Conservation (phyloP, 2,329 filamentous ascomycete species). For the Colletotrichum eremochloae region DNA sequence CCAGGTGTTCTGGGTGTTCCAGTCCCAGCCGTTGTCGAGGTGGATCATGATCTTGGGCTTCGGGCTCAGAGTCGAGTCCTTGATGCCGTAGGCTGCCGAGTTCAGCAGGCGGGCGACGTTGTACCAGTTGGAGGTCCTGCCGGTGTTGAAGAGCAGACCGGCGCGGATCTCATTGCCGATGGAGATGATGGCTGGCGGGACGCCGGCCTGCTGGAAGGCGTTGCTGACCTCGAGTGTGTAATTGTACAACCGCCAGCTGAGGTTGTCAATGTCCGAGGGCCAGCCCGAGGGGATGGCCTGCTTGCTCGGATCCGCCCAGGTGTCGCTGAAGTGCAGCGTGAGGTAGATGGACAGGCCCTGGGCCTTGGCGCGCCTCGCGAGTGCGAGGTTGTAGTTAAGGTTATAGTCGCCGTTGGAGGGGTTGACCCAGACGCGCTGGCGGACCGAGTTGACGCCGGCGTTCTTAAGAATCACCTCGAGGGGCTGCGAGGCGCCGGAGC, state of each 20-base stretch:
- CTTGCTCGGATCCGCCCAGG: conserved; percentile 77
- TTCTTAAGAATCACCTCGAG: conserved; percentile 74
- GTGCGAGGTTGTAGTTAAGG: conserved; percentile 76
- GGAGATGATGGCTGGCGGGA: conserved; percentile 73
- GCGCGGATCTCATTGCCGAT: conserved; percentile 81
- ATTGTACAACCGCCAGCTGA: conserved; percentile 75
- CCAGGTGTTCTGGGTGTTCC: conserved; percentile 74
- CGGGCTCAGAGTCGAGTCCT: conserved; percentile 68
- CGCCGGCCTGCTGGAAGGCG: conserved; percentile 66
- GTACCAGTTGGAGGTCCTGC: conserved; percentile 64
- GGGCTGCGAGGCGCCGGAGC: conserved; percentile 63
- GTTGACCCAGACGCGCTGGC: conserved; percentile 80
- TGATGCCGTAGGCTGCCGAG: conserved; percentile 74
- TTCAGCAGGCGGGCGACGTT: conserved; percentile 76
- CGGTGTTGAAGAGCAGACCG: conserved; percentile 76
- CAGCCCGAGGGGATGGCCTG: conserved; percentile 75
- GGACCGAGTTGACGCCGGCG: conserved; percentile 76
- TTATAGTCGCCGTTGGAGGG: conserved; percentile 74
- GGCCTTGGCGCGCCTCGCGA: conserved; percentile 75
- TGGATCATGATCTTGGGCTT: conserved; percentile 81
- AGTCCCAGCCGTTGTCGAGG: conserved; percentile 82
- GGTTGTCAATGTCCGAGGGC: conserved; percentile 69
- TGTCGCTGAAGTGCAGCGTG: conserved; percentile 77
- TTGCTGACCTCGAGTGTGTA: conserved; percentile 76
- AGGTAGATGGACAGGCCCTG: conserved; percentile 73